Evolutionary conservation across 768 basidiomycete genomes (phyloP).

Genomic region (Hirschioporus abietinus): DNA sequence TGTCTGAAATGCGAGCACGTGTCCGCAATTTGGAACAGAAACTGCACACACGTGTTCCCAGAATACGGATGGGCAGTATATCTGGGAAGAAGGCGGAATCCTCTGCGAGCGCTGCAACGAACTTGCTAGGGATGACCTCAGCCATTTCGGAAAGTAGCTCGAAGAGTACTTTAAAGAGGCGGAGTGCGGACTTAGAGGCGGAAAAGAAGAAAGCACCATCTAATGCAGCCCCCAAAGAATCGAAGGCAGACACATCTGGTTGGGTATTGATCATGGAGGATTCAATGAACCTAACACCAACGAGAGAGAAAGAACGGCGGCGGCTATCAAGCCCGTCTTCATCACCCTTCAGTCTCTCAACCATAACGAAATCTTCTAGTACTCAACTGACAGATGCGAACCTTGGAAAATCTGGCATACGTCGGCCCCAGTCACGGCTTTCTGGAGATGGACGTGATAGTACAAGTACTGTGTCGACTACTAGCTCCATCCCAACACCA

Average conservation of each 20-base stretch:
- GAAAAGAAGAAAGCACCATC: constrained; percentile 18
- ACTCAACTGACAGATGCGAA: constrained; percentile 19
- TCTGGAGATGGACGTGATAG: constrained; percentile 43
- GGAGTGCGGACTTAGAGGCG: constrained; percentile 24
- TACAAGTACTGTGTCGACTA: constrained; percentile 46
- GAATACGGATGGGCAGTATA: constrained; percentile 76
- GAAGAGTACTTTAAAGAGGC: constrained; percentile 34
- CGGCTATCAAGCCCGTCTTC: constrained; percentile 58
- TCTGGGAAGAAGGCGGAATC: constrained; percentile 46
- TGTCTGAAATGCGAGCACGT: constrained; percentile 84
- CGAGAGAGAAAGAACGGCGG: constrained; percentile 49
- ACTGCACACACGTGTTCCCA: constrained; percentile 82
- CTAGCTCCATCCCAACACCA: constrained; percentile 61
- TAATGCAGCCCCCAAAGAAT: constrained; percentile 27
- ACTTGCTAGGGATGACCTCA: constrained; percentile 21
- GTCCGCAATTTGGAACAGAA: constrained; percentile 81
- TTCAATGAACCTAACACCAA: constrained; percentile 63
- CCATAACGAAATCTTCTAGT: constrained; percentile 35
- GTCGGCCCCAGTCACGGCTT: constrained; percentile 68
- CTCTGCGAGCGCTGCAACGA: constrained; percentile 24
- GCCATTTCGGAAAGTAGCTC: constrained; percentile 38
- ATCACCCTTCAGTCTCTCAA: constrained; percentile 35
- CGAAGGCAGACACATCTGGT: constrained; percentile 64
- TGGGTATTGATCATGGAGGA: constrained; percentile 92
- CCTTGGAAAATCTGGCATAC: constrained; percentile 36